Conservation (phyloP, 176 grass and related monocot species). For the Avena insularis region DNA sequence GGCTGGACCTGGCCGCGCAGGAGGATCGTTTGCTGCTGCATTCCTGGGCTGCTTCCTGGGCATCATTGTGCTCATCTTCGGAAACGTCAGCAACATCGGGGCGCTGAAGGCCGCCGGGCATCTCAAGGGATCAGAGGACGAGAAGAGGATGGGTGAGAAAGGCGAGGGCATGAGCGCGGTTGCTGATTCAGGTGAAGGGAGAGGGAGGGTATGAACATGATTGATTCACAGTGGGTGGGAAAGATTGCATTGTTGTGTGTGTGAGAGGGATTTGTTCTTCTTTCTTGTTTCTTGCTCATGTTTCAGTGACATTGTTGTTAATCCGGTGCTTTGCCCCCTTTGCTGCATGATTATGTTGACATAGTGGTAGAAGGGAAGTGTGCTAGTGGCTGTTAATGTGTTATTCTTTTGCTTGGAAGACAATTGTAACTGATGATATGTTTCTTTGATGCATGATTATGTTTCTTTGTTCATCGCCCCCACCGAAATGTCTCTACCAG, state of each 20-base stretch:
- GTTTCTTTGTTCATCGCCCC: conserved; percentile 60
- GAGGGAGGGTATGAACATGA: conserved; percentile 74
- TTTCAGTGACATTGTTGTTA: conserved; percentile 66
- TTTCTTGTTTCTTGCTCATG: conserved; percentile 67
- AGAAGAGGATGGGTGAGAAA: conserved; percentile 69
- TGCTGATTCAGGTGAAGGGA: conserved; percentile 54
- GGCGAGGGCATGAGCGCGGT: conserved; percentile 52
- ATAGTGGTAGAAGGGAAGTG: conserved; percentile 65
- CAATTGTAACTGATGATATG: conserved; percentile 75
- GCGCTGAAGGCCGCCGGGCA: conserved; percentile 70
- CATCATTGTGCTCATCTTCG: conserved; percentile 80
- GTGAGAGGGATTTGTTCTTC: conserved; percentile 71
- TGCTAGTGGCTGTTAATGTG: conserved; percentile 63
- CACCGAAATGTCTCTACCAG: conserved; percentile 28
- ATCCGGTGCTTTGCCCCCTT: conserved; percentile 60
- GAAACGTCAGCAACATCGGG: conserved; percentile 79
- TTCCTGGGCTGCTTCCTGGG: conserved; percentile 82
- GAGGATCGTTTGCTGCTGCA: conserved; percentile 65
- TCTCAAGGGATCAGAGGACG: conserved; percentile 68
- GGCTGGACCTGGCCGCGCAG: conserved; percentile 61
- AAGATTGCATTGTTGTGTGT: conserved; percentile 64
- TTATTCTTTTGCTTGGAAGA: conserved; percentile 72
- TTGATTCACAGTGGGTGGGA: not conserved
- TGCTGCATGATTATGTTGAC: conserved; percentile 65
- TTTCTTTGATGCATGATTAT: conserved; percentile 51